Evolutionary conservation across 768 basidiomycete genomes (phyloP).

Genomic region (Coprinopsis marcescibilis): DNA sequence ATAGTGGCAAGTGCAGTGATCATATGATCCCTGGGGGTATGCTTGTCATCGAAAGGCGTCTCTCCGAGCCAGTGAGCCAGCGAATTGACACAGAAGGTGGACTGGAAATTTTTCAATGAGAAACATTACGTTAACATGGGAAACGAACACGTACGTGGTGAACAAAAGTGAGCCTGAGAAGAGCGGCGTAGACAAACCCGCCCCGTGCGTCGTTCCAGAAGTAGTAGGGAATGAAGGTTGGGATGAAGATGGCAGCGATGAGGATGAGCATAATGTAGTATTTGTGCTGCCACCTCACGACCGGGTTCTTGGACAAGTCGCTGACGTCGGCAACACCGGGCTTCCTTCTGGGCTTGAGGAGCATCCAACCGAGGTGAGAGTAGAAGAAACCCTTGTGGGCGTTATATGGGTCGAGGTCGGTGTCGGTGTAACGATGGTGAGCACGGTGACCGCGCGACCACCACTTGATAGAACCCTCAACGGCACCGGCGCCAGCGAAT

Average conservation of each 20-base stretch:
- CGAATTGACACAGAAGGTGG: conserved; percentile 96
- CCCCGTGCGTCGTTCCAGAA: conserved; percentile 84
- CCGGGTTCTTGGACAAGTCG: conserved; percentile 72
- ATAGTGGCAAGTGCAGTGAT: conserved; percentile 87
- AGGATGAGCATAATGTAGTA: conserved; percentile 70
- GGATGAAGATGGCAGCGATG: conserved; percentile 64
- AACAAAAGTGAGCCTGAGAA: conserved; percentile 75
- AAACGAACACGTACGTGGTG: conserved; percentile 62
- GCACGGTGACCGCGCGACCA: conserved; percentile 98
- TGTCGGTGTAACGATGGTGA: conserved; percentile 96
- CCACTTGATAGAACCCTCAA: conserved; percentile 98
- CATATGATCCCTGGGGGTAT: conserved; percentile 85
- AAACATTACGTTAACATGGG: not conserved
- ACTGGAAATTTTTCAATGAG: conserved; percentile 40
- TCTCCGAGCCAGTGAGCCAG: conserved; percentile 96
- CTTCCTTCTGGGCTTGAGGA: conserved; percentile 83
- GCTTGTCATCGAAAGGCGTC: conserved; percentile 90
- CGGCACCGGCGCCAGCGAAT: conserved; percentile 82
- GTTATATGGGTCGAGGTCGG: conserved; percentile 93
- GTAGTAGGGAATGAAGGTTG: conserved; percentile 72
- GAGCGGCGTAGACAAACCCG: conserved; percentile 81
- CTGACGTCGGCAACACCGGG: conserved; percentile 88
- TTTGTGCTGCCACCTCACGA: conserved; percentile 85
- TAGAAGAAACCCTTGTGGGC: conserved; percentile 84
- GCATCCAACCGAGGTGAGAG: conserved; percentile 91